Evolutionary conservation across 257 asterid genomes (phyloP), one percentile per base, ranked within the genome.

Genomic region (Nicotiana obtusifolia): DNA sequence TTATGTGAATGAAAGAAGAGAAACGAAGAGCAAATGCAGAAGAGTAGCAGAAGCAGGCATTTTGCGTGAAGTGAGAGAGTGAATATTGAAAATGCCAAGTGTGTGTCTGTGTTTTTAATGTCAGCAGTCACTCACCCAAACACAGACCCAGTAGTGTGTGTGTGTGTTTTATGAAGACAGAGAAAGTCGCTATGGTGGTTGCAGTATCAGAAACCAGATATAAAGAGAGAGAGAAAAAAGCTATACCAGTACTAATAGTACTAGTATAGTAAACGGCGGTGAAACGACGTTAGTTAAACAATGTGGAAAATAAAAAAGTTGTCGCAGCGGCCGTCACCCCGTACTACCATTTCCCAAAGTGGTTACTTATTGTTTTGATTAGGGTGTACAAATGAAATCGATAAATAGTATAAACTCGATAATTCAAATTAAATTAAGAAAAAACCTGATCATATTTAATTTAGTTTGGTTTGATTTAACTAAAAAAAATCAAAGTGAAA

Each of bases 31-130:
- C 16, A 7, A 30, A n/a, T 37, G n/a, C 31, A 53, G n/a, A n/a
- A n/a, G n/a, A n/a, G n/a, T n/a, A n/a, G n/a, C n/a, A n/a, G 83
- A 44, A 85, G 84, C 98, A 95, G 98, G 96, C 96, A 95, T 95
- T 92, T 93, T 91, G 98, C 98, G 99, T 95, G 98, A 95, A 90
- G 87, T 82, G 92, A 79, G 91, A 90, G 89, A 87, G 89, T 78
- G 85, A 88, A 87, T 82, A 85, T 41, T 85, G 86, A 87, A 28
- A 76, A 83, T 69, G 59, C 57, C 0, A 49, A 44, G 68, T 64
- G 61, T 80, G 83, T 67, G 61, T 78, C 26, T 35, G 81, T 37
- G 88, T 47, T 85, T 89, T 85, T 80, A 85, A 88, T 91, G 83
- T 82, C 79, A 68, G 78, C 81, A 84, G 82, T 75, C 86, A 81